Evolutionary conservation across 768 basidiomycete genomes (phyloP).

Genomic region (Tylopilus subfusipes): DNA sequence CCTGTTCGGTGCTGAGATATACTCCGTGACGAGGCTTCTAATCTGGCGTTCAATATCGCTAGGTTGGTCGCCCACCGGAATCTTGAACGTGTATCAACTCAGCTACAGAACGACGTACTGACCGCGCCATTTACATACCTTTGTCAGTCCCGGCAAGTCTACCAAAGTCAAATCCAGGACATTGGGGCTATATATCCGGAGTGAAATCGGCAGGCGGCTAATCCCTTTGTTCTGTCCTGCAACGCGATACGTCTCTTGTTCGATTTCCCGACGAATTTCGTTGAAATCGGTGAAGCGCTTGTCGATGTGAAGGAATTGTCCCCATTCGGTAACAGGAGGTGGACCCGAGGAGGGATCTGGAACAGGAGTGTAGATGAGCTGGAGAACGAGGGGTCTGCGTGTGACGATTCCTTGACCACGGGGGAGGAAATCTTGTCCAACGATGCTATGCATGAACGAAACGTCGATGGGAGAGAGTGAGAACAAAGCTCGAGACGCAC

Average conservation of each 20-base stretch:
- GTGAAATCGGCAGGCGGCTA: constrained; percentile 91
- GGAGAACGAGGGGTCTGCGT: constrained; percentile 89
- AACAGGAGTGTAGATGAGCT: constrained; percentile 88
- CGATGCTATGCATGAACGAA: constrained; percentile 56
- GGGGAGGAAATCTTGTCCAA: constrained; percentile 88
- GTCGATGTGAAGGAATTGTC: constrained; percentile 95
- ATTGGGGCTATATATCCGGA: constrained; percentile 93
- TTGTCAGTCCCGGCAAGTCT: constrained; percentile 94
- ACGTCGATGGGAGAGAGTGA: background rate
- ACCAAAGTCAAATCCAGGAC: constrained; percentile 95
- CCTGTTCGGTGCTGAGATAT: constrained; percentile 97
- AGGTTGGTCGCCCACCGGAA: constrained; percentile 95
- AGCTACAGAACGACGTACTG: background rate
- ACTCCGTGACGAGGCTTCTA: constrained; percentile 89
- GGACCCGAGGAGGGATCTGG: constrained; percentile 45
- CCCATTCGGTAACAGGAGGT: constrained; percentile 75
- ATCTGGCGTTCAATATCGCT: constrained; percentile 98
- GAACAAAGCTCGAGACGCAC: constrained; percentile 44
- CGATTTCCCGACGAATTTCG: constrained; percentile 94
- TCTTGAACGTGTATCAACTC: constrained; percentile 41
- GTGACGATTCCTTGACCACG: constrained; percentile 95
- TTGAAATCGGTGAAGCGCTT: constrained; percentile 94
- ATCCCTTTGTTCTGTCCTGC: constrained; percentile 99
- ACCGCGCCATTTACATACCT: constrained; percentile 50
- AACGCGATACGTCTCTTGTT: constrained; percentile 94